Conservation (phyloP, 768 basidiomycete genomes). For the Phanerochaete carnosa region DNA sequence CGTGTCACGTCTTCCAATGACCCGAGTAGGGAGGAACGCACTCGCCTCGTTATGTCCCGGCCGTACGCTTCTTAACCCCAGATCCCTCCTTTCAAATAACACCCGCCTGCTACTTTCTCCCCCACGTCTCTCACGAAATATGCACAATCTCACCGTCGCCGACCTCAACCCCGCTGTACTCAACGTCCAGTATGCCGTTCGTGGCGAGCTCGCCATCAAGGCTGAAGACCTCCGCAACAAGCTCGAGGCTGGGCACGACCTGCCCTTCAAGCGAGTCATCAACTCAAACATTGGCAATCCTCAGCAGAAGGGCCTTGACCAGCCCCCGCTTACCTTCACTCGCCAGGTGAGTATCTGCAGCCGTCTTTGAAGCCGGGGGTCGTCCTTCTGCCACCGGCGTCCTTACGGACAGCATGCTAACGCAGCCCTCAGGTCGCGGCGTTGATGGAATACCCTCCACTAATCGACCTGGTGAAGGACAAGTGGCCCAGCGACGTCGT, state of each 20-base stretch:
- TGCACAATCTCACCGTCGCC: slow-evolving; percentile 53
- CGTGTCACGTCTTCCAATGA: neutral
- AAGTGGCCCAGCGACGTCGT: slow-evolving; percentile 87
- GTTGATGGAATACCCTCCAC: slow-evolving; percentile 86
- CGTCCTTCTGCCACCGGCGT: neutral
- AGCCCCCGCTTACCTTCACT: slow-evolving; percentile 87
- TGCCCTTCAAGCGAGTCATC: slow-evolving; percentile 89
- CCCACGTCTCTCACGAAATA: slow-evolving; percentile 11
- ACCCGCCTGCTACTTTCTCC: neutral
- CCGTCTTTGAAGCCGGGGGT: neutral
- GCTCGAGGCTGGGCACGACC: slow-evolving; percentile 49
- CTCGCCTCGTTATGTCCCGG: slow-evolving; percentile 7
- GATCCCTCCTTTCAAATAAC: neutral
- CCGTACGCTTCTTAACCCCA: slow-evolving; percentile 1
- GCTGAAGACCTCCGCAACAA: slow-evolving; percentile 78
- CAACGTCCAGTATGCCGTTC: slow-evolving; percentile 94
- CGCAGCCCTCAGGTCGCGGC: slow-evolving; percentile 65
- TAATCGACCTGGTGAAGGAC: slow-evolving; percentile 70
- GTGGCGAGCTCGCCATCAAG: slow-evolving; percentile 94
- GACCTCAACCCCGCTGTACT: slow-evolving; percentile 81
- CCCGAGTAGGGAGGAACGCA: neutral
- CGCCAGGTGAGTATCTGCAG: slow-evolving; percentile 63
- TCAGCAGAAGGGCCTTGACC: slow-evolving; percentile 92
- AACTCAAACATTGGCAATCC: slow-evolving; percentile 98
- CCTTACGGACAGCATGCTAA: slow-evolving; percentile 10